These are phyloP conservation scores for Hemisphaericaspora nanyangensis DNA, from an alignment of 805 yeast species.

Conservation along the genomic window DNA sequence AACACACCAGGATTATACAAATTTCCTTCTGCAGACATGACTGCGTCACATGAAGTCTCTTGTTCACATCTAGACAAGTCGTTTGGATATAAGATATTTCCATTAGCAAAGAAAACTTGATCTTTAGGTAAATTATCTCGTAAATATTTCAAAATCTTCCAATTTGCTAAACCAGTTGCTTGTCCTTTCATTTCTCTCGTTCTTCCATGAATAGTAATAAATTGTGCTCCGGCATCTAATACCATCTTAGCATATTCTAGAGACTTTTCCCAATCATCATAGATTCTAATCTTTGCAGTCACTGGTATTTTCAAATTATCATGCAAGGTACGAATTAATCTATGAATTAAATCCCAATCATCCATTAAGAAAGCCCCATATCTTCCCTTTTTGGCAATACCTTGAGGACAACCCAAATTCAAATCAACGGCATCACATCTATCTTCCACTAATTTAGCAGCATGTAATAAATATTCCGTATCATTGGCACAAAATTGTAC, in stretches of 20 bases:
- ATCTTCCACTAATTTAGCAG: slow-evolving; percentile 77
- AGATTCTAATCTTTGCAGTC: slow-evolving; percentile 92
- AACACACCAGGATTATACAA: slow-evolving; percentile 91
- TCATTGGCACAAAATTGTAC: slow-evolving; percentile 98
- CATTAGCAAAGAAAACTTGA: slow-evolving; percentile 90
- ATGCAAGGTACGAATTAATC: slow-evolving; percentile 70
- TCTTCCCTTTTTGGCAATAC: slow-evolving; percentile 90
- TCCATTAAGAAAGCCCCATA: slow-evolving; percentile 97
- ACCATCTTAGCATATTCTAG: slow-evolving; percentile 87
- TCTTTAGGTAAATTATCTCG: slow-evolving; percentile 73
- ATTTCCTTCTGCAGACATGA: slow-evolving; percentile 97
- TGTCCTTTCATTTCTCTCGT: slow-evolving; percentile 98
- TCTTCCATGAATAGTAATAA: slow-evolving; percentile 91
- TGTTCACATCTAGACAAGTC: slow-evolving; percentile 71
- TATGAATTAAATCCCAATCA: slow-evolving; percentile 82
- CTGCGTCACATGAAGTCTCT: slow-evolving; percentile 74
- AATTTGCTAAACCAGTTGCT: slow-evolving; percentile 90
- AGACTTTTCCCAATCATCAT: slow-evolving; percentile 77
- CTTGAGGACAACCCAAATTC: slow-evolving; percentile 97
- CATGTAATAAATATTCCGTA: slow-evolving; percentile 74
- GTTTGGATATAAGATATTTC: slow-evolving; percentile 86
- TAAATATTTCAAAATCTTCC: slow-evolving; percentile 72
- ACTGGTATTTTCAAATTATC: slow-evolving; percentile 78
- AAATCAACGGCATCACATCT: slow-evolving; percentile 94
- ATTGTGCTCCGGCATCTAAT: slow-evolving; percentile 90